Evolutionary conservation across 1,284 basidiomycete genomes (phyloP).

Genomic region (Trichosporon sp.): DNA sequence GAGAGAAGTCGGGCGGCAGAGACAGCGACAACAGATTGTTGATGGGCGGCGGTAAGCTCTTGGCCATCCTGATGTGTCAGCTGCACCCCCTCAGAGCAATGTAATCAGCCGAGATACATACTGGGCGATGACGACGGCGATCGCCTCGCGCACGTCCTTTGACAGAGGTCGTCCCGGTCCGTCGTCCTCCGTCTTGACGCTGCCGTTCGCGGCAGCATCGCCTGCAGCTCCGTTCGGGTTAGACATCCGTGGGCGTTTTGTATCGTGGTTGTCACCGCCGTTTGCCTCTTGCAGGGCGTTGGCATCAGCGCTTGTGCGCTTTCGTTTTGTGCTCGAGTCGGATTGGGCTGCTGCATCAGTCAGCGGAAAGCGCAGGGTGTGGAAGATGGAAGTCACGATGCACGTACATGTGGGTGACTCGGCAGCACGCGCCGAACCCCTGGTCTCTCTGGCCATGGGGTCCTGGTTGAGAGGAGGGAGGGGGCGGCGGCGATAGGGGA

Average conservation of each 20-base stretch:
- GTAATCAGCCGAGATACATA: constrained; percentile 19
- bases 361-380: neutral
- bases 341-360: neutral
- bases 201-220: neutral
- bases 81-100: no score
- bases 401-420: constrained; percentile 3
- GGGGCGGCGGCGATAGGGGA: neutral
- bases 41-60: constrained; percentile 33
- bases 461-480: neutral
- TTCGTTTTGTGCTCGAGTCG: constrained; percentile 21
- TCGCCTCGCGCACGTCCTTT: constrained; percentile 29
- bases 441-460: constrained; percentile 14
- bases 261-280: constrained; percentile 11
- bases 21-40: constrained; percentile 33
- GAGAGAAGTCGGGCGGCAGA: constrained; percentile 35
- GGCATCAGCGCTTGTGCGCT: constrained; percentile 9
- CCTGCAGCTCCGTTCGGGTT: neutral
- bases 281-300: neutral
- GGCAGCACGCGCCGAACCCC: constrained; percentile 12
- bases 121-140: constrained; percentile 33
- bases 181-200: neutral
- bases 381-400: neutral
- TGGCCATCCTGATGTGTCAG: constrained; percentile 32
- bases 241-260: constrained; percentile 11
- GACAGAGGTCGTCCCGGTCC: constrained; percentile 17